Conservation (phyloP, 441 rosid genomes). For the Eutrema salsugineum region DNA sequence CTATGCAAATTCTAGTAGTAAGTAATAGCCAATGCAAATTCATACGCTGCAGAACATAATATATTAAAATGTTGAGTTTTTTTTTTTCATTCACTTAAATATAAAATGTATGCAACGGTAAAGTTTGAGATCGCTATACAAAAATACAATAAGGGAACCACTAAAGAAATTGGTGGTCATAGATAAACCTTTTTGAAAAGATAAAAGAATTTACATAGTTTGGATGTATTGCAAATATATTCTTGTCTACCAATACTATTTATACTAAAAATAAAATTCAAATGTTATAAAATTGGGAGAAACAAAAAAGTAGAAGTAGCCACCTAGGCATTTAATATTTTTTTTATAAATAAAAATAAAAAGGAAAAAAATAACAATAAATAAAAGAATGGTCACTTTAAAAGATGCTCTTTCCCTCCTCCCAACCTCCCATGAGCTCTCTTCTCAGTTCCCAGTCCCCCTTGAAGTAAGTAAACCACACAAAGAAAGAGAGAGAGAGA, state of each 20-base stretch:
- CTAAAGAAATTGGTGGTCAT: background rate
- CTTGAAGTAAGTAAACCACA: constrained; percentile 30
- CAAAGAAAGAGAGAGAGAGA: constrained; percentile 1
- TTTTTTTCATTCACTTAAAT: background rate
- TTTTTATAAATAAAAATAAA: background rate
- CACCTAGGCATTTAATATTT: constrained; percentile 5
- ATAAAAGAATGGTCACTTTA: constrained; percentile 41
- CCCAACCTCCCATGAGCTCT: constrained; percentile 32
- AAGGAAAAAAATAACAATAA: background rate
- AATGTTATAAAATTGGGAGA: background rate
- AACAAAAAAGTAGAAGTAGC: background rate
- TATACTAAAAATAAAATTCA: background rate
- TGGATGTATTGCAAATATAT: constrained; percentile 8
- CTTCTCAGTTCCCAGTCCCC: constrained; percentile 30
- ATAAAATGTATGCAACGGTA: constrained; percentile 17
- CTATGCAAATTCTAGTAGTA: too few species aligned
- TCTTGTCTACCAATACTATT: background rate
- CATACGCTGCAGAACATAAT: background rate
- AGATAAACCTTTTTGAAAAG: background rate
- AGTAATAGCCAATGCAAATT: background rate
- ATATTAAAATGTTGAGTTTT: background rate
- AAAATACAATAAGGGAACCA: background rate
- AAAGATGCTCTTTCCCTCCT: constrained; percentile 52
- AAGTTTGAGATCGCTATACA: background rate
- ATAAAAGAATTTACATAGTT: background rate